A percentile compares a stretch with the other conserved stretches of the same genome.
Evolutionary conservation across 2,329 filamentous ascomycete genomes (phyloP).

Genomic region (Monilinia aucupariae): DNA sequence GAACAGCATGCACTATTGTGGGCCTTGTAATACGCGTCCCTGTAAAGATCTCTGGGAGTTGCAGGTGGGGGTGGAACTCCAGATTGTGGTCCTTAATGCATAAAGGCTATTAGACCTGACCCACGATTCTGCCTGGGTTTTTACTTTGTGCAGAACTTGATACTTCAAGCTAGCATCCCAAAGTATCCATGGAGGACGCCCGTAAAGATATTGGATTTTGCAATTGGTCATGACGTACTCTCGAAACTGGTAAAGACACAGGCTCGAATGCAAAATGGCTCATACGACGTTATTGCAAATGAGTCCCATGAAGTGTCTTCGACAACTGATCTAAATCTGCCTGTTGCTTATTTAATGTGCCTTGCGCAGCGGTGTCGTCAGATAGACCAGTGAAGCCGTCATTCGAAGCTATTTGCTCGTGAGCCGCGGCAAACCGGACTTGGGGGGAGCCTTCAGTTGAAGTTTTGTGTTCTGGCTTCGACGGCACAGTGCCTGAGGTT

Average conservation of each 20-base stretch:
- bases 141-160: constrained; percentile 3
- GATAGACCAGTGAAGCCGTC: constrained; percentile 32
- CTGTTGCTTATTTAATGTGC: constrained; percentile 23
- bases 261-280: constrained; percentile 87
- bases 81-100: constrained; percentile 22
- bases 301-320: constrained; percentile 64
- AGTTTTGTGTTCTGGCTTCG: constrained; percentile 20
- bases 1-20: constrained; percentile 22
- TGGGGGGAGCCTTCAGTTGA: constrained; percentile 38
- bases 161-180: constrained; percentile 3
- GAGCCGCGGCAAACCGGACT: constrained; percentile 67
- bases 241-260: constrained; percentile 77
- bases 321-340: constrained; percentile 46
- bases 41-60: constrained; percentile 17
- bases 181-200: background rate
- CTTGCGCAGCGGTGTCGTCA: constrained; percentile 26
- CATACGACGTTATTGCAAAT: constrained; percentile 76
- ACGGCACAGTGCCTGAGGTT: constrained; percentile 5
- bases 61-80: constrained; percentile 27
- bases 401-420: constrained; percentile 61
- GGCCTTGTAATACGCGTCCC: constrained; percentile 18
- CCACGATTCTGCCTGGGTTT: constrained; percentile 20
- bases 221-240: constrained; percentile 53
- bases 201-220: background rate
- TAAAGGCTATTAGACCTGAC: constrained; percentile 14